phyloP scores from a whole-genome alignment of 441 rosid species.

The Codiaeum variegatum region DNA sequence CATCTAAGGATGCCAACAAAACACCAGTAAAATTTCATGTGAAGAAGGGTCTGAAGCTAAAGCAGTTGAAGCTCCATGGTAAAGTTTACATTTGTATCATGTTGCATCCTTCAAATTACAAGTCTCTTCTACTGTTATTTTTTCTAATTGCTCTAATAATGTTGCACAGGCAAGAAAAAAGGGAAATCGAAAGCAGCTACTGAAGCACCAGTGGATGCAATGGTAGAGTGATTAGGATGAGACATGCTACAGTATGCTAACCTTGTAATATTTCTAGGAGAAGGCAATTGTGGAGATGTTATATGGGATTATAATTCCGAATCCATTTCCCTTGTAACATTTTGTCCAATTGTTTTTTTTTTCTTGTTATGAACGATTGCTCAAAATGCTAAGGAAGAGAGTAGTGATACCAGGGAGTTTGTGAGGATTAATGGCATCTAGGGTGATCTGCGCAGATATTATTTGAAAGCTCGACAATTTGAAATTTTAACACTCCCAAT shows the following conservation, averaged over 20 bases:
- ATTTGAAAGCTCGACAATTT: too few relatives aligned
- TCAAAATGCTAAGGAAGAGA: neutral
- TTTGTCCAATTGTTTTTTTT: neutral
- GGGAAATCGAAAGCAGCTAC: conserved; percentile 29
- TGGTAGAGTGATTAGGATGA: conserved; percentile 34
- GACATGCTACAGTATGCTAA: neutral
- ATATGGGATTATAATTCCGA: neutral
- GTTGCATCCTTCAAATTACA: neutral
- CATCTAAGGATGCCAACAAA: conserved; percentile 35
- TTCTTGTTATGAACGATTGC: neutral
- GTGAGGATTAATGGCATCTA: too few relatives aligned
- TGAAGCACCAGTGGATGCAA: conserved; percentile 37
- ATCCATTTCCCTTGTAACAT: neutral
- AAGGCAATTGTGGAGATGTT: neutral
- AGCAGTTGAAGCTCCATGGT: conserved; percentile 45
- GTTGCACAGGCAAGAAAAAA: conserved; percentile 43
- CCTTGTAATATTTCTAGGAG: neutral
- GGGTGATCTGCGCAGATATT: too few relatives aligned
- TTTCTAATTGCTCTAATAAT: neutral
- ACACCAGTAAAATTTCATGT: conserved; percentile 35
- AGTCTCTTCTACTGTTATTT: neutral
- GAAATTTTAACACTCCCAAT: too few relatives aligned
- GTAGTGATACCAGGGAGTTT: neutral
- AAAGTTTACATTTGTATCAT: neutral
- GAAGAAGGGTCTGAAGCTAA: conserved; percentile 62